Evolutionary conservation across 148 eudicot species (phyloP), one percentile per base, ranked within the genome.

Genomic region (Linanthus parryae): DNA sequence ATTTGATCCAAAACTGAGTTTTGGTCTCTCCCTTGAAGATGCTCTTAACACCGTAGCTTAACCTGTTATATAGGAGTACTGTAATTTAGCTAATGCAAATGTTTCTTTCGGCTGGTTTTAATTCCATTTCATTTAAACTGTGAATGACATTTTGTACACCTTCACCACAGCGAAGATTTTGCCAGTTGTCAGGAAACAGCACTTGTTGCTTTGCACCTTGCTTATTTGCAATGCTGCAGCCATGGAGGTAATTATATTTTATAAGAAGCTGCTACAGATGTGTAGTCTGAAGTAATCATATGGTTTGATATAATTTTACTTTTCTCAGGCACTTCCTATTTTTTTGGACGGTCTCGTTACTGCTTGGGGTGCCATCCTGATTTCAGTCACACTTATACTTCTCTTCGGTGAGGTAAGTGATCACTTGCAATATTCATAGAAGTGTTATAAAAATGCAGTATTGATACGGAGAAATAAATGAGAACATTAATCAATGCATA

Each of bases 211-310:
- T 12, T 81, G 89, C 73, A 92, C 98, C 5, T 56, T 92, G 54
- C 98, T 91, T 62, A 87, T 92, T 50, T 92, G 96, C 87, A 92
- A 92, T 77, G 98, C 98, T 52, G 96, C 77, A 33, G 78, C 98
- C 18, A 87, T 91, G 98, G 98, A 91, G 98, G 98, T 91, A 66
- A n/a, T 21, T n/a, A 33, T 19, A 13, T 26, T 19, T 25, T 24
- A 51, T 42, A 20, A 48, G 46, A 1, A 52, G 6, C 16, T 58
- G 24, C 8, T 5, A 21, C 17, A 28, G 42, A 25, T 27, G 14
- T 35, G 42, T 20, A 48, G 34, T 44, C 2, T 9, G 2, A 35
- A 15, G 18, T 46, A 18, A 42, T 42, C 44, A 16, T 35, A 40
- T 24, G 49, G 18, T 35, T 33, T 55, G 50, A 56, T 14, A 48